A percentile compares a stretch with the other conserved stretches of the same genome.
Conservation (phyloP, 192 early-diverging fungal species). For the Mortierella claussenii region DNA sequence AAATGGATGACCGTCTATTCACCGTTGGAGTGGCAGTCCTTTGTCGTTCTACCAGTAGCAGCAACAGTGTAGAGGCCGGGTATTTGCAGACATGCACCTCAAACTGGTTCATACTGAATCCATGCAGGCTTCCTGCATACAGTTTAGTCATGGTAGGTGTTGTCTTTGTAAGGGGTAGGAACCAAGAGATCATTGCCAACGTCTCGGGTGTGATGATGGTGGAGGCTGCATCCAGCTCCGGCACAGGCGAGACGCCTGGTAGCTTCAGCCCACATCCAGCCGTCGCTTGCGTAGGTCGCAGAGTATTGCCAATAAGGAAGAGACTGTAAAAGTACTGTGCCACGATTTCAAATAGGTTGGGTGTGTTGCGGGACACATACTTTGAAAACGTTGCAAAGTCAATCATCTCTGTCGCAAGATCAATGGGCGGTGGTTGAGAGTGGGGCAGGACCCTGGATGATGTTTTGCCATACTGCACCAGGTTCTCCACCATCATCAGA, state of each 20-base stretch:
- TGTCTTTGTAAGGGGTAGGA: constrained; percentile 44
- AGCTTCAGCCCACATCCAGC: background rate
- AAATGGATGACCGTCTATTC: constrained; percentile 25
- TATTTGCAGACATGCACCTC: constrained; percentile 66
- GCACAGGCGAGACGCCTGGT: constrained; percentile 18
- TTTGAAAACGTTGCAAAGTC: constrained; percentile 36
- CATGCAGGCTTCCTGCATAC: constrained; percentile 60
- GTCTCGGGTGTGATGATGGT: constrained; percentile 53
- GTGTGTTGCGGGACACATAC: constrained; percentile 45
- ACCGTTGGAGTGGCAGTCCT: constrained; percentile 11
- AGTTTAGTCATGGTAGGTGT: constrained; percentile 51
- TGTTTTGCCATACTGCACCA: constrained; percentile 26
- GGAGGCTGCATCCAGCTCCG: constrained; percentile 26
- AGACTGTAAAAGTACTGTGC: constrained; percentile 57
- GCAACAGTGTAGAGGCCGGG: constrained; percentile 60
- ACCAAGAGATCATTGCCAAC: constrained; percentile 57
- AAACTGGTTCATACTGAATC: constrained; percentile 69
- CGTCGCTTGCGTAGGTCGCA: background rate
- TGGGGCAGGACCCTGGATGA: background rate
- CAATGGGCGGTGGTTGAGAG: constrained; percentile 15
- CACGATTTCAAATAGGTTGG: constrained; percentile 55
- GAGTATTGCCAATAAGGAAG: constrained; percentile 55
- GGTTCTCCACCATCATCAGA: constrained; percentile 26
- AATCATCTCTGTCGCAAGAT: constrained; percentile 20
- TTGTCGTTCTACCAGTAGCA: constrained; percentile 53